Conservation (phyloP, 2,329 filamentous ascomycete genomes). For the Beauveria bassiana region DNA sequence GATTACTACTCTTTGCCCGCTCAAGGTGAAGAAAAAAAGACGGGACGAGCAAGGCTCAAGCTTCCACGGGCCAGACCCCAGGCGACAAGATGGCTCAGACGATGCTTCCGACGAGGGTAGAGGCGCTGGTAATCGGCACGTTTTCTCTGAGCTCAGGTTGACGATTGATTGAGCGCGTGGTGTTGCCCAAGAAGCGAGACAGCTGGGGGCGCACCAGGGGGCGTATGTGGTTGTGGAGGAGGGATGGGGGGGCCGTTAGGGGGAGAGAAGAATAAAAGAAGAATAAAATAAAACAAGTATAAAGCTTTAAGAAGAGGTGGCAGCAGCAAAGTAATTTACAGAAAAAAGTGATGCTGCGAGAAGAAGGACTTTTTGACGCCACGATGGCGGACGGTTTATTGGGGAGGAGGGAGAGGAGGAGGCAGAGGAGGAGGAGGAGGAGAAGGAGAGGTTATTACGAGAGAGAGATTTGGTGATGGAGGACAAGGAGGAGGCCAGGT, state of each 20-base stretch:
- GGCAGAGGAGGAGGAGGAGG: background rate
- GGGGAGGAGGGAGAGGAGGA: background rate
- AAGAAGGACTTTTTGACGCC: slow-evolving; percentile 7
- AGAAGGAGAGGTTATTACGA: background rate
- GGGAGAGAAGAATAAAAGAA: background rate
- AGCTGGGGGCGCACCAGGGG: background rate
- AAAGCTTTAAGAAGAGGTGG: background rate
- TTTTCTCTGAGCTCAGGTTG: background rate
- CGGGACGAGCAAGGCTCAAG: background rate
- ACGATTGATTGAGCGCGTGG: background rate
- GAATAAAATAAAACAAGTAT: slow-evolving; percentile 8
- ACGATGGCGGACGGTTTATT: background rate
- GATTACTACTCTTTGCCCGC: background rate
- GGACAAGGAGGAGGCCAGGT: background rate
- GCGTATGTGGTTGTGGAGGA: background rate
- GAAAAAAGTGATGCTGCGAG: slow-evolving; percentile 3
- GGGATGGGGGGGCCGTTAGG: background rate
- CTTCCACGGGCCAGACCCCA: background rate
- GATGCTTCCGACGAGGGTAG: background rate
- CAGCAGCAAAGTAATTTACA: slow-evolving; percentile 6
- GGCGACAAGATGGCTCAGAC: background rate
- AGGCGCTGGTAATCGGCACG: background rate
- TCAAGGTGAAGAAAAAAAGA: background rate
- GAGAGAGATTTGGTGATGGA: background rate
- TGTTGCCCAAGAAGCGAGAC: background rate